These are phyloP conservation scores for Viridothelium virens DNA, from an alignment of 495 filamentous ascomycete species.

Conservation along the genomic window DNA sequence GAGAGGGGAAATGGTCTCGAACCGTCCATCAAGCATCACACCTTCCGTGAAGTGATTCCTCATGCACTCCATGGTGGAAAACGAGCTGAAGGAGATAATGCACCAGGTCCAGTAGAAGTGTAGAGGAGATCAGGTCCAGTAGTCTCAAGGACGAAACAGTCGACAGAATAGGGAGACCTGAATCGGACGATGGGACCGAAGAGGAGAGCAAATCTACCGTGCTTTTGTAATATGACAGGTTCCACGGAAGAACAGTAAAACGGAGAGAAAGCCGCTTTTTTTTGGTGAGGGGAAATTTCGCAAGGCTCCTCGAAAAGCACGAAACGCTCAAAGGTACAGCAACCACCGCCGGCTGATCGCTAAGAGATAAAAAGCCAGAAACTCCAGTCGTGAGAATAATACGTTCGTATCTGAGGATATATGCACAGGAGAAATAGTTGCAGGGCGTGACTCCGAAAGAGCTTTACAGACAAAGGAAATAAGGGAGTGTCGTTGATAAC, in stretches of 20 bases:
- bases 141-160: background rate
- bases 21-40: conserved; percentile 50
- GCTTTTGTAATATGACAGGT: conserved; percentile 4
- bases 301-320: background rate
- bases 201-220: background rate
- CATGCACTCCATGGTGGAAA: conserved; percentile 37
- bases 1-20: conserved; percentile 82
- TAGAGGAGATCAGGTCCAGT: background rate
- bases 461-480: conserved; percentile 29
- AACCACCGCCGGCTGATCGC: background rate
- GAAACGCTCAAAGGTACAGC: conserved; percentile 9
- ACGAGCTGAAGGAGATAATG: too few relatives aligned
- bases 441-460: background rate
- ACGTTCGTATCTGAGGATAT: background rate
- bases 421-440: background rate
- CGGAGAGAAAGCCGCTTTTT: background rate
- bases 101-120: too few relatives aligned
- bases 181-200: background rate
- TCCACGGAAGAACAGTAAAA: background rate
- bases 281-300: background rate
- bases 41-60: conserved; percentile 35
- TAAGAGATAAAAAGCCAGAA: conserved; percentile 1
- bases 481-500: conserved; percentile 30
- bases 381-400: conserved; percentile 2
- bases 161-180: background rate